These are phyloP conservation scores for Calonectria fujianensis DNA, from an alignment of 2,329 filamentous ascomycete species.

Conservation along the genomic window DNA sequence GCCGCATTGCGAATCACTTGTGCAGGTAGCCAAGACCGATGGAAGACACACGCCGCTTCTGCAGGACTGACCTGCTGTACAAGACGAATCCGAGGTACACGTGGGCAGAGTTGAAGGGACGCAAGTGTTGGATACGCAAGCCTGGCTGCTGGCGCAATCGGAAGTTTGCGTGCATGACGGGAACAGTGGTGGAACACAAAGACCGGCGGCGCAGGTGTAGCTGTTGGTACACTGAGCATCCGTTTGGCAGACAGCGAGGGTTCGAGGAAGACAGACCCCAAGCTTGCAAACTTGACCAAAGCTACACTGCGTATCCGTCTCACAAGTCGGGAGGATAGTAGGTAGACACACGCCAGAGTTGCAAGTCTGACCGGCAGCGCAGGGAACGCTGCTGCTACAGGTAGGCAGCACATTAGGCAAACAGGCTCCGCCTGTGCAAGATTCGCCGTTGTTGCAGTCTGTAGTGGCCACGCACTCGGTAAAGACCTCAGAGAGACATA, in stretches of 20 bases:
- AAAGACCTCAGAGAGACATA: slow-evolving; percentile 29
- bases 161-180: slow-evolving; percentile 1
- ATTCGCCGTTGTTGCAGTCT: slow-evolving; percentile 35
- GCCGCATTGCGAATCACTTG: slow-evolving; percentile 15
- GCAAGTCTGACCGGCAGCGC: slow-evolving; percentile 23
- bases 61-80: slow-evolving; percentile 14
- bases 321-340: slow-evolving; percentile 2
- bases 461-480: neutral
- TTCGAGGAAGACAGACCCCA: slow-evolving; percentile 28
- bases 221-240: slow-evolving; percentile 1
- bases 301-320: slow-evolving; percentile 20
- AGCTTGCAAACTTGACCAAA: slow-evolving; percentile 22
- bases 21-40: slow-evolving; percentile 12
- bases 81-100: slow-evolving; percentile 19
- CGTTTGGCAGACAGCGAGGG: neutral
- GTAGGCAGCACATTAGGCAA: slow-evolving; percentile 17
- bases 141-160: slow-evolving; percentile 13
- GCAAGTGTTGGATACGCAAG: slow-evolving; percentile 27
- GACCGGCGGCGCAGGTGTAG: slow-evolving; percentile 5
- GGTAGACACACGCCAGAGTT: slow-evolving; percentile 27
- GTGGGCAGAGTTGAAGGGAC: slow-evolving; percentile 11
- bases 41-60: slow-evolving; percentile 25
- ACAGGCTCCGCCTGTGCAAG: slow-evolving; percentile 24
- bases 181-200: slow-evolving; percentile 25
- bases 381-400: neutral